phyloP scores from a whole-genome alignment of 1,284 basidiomycete species.

The Sporisorium scitamineum region DNA sequence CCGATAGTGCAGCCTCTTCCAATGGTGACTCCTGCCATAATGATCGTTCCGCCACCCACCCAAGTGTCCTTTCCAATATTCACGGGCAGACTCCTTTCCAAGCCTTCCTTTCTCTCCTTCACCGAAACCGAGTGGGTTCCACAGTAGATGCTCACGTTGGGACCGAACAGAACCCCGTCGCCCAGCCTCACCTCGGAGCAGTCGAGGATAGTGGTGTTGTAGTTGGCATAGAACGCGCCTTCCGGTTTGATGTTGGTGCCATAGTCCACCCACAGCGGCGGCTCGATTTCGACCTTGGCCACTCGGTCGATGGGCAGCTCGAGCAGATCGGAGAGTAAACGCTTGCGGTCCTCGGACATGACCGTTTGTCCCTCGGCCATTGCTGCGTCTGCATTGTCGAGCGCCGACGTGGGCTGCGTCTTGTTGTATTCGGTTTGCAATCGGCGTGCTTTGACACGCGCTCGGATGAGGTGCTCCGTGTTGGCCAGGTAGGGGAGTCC shows the following conservation, averaged over 20 bases:
- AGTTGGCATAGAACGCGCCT: constrained; percentile 61
- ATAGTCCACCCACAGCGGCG: constrained; percentile 54
- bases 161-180: constrained; percentile 57
- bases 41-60: constrained; percentile 71
- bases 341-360: constrained; percentile 37
- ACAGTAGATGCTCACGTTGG: constrained; percentile 59
- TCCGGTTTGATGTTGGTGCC: constrained; percentile 62
- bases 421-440: constrained; percentile 45
- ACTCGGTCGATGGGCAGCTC: constrained; percentile 10
- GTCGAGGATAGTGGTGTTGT: constrained; percentile 59
- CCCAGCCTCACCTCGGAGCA: constrained; percentile 55
- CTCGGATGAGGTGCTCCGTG: constrained; percentile 35
- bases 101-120: constrained; percentile 50
- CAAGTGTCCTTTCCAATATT: constrained; percentile 55
- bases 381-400: constrained; percentile 14
- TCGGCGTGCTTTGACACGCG: constrained; percentile 37
- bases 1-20: constrained; percentile 72
- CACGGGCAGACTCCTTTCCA: constrained; percentile 58
- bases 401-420: constrained; percentile 36
- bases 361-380: constrained; percentile 29
- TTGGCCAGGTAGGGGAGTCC: constrained; percentile 49
- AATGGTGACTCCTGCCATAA: constrained; percentile 72
- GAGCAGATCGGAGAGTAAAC: constrained; percentile 33
- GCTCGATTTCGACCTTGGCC: constrained; percentile 36
- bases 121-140: constrained; percentile 56